Conservation (phyloP, 257 asterid species). For the Capsicum rhomboideum region DNA sequence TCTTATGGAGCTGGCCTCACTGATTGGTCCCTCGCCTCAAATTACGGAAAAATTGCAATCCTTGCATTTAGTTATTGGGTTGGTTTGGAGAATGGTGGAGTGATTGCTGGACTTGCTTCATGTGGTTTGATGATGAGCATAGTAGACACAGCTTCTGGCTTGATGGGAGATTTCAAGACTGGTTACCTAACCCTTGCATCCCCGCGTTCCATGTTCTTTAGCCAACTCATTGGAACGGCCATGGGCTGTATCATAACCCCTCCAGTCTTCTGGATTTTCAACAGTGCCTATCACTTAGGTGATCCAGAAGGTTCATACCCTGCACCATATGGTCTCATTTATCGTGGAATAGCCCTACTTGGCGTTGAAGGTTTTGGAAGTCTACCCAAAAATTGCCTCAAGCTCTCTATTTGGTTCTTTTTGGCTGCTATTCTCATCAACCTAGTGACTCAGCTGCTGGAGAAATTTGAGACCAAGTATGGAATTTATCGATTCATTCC, state of each 20-base stretch:
- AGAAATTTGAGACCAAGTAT: conserved; percentile 30
- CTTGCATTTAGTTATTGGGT: conserved; percentile 26
- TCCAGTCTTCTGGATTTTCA: conserved; percentile 26
- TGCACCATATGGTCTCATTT: conserved; percentile 30
- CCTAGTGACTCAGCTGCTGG: conserved; percentile 7
- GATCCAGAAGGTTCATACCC: conserved; percentile 21
- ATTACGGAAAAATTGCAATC: conserved; percentile 32
- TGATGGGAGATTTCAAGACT: conserved; percentile 37
- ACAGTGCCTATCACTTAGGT: conserved; percentile 23
- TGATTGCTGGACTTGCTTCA: conserved; percentile 29
- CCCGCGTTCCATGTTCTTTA: conserved; percentile 27
- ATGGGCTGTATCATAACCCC: conserved; percentile 33
- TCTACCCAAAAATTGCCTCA: conserved; percentile 55
- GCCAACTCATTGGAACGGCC: conserved; percentile 29
- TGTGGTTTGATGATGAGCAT: conserved; percentile 34
- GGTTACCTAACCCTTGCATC: conserved; percentile 33
- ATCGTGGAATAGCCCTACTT: conserved; percentile 29
- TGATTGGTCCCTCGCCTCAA: conserved; percentile 34
- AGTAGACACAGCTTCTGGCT: conserved; percentile 22
- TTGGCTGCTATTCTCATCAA: conserved; percentile 21
- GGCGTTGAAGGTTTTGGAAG: conserved; percentile 34
- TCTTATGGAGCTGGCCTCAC: conserved; percentile 39
- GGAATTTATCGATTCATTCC: conserved; percentile 46
- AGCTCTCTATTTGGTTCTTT: conserved; percentile 30
- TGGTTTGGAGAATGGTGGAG: conserved; percentile 31